Evolutionary conservation across 768 basidiomycete species (phyloP).

Genomic region (Mycena olivaceomarginata): DNA sequence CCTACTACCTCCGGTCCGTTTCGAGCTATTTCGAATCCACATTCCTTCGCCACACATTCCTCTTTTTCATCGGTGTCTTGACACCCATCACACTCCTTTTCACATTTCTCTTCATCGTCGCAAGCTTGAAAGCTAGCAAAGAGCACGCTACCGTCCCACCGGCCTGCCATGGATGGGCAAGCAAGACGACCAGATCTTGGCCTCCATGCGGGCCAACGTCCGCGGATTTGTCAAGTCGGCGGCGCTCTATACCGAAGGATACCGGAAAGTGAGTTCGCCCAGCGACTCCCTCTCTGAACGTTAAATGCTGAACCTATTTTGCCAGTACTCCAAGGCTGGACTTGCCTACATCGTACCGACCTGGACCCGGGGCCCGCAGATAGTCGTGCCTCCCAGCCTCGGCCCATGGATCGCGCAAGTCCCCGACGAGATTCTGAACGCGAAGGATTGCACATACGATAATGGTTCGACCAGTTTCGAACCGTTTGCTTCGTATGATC

Average conservation of each 20-base stretch:
- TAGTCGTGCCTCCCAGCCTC: slow-evolving; percentile 33
- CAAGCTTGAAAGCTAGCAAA: slow-evolving; percentile 32
- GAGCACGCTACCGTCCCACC: slow-evolving; percentile 33
- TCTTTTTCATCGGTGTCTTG: background rate
- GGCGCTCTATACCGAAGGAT: slow-evolving; percentile 34
- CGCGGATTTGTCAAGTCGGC: slow-evolving; percentile 32
- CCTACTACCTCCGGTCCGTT: background rate
- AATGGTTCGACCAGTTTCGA: slow-evolving; percentile 18
- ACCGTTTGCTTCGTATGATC: background rate
- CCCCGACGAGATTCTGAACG: slow-evolving; percentile 37
- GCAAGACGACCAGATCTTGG: slow-evolving; percentile 1
- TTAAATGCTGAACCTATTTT: background rate
- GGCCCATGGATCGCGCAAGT: slow-evolving; percentile 26
- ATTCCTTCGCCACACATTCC: background rate
- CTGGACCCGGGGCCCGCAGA: slow-evolving; percentile 41
- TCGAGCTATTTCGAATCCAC: background rate
- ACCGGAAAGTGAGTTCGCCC: slow-evolving; percentile 13
- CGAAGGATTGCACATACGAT: slow-evolving; percentile 41
- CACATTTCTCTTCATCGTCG: slow-evolving; percentile 36
- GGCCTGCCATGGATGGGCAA: slow-evolving; percentile 35
- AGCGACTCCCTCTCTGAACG: background rate
- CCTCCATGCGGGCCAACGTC: slow-evolving; percentile 33
- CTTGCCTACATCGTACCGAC: slow-evolving; percentile 31
- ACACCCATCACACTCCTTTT: slow-evolving; percentile 11
- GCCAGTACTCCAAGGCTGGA: slow-evolving; percentile 34